Base-by-base conservation (phyloP, 306 rosid species). In the Fragaria iinumae region DNA sequence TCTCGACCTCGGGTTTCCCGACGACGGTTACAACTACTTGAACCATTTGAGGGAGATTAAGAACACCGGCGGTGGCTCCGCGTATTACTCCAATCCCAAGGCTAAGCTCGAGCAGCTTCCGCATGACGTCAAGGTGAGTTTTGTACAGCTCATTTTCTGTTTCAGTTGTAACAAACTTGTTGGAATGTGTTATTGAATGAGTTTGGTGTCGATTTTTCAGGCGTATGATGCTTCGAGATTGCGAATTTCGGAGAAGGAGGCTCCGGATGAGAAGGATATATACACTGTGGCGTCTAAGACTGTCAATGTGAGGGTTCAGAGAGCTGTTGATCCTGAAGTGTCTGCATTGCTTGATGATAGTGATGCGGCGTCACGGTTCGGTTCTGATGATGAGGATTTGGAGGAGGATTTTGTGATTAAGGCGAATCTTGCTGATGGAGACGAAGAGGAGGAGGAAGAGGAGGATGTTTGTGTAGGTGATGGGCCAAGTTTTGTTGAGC, bases 11-110 rank as follows among this genome's bases (percentile, higher is more conserved):
- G 97, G 99, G 63, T 89, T 89, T 81, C 99, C 99, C 0, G 97
- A 92, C 48, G 99, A 95, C 66, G 97, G 99, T 57, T 95, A 92
- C 71, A 92, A 95, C 80, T 95, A 95, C 85, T 82, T 95, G 77
- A 70, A 6, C 27, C 99, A 92, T 71, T 45, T 95, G 88, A 77
- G 96, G 77, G 95, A 95, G 66, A 95, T 92, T 57, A 89, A 81
- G 85, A 90, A 89, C 52, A 41, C 88, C 23, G 98, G 98, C 17
- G 96, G 88, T n/a, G 97, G 97, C 64, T 84, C 97, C 2, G 73
- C 86, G 0, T 92, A 83, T 77, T 90, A 85, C 81, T 69, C 86
- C 11, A 95, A 90, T 59, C 88, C 97, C 6, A 95, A 90, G 83
- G 88, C 96, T 56, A 88, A 74, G 80, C 86, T 81, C 49, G 91